A percentile compares a stretch with the other conserved stretches of the same genome.
These are phyloP conservation scores for Hyphopichia burtonii DNA, from an alignment of 1,139 yeast species.

Conservation along the genomic window DNA sequence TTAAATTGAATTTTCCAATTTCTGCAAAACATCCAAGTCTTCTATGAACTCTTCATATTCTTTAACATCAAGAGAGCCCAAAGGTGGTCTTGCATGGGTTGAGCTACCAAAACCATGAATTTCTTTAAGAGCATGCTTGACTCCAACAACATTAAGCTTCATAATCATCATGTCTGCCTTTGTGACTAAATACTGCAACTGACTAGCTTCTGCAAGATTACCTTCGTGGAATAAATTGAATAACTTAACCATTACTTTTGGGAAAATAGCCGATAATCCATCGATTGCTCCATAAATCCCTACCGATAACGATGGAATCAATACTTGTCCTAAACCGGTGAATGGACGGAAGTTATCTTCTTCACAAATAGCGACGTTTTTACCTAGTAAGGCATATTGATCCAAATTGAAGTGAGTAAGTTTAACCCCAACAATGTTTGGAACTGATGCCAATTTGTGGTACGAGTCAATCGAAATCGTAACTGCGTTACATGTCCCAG, in stretches of 20 bases:
- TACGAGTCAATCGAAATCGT: conserved; percentile 36
- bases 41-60: conserved; percentile 9
- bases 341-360: conserved; percentile 35
- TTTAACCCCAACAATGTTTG: conserved; percentile 41
- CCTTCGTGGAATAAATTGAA: conserved; percentile 25
- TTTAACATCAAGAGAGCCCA: conserved; percentile 12
- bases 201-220: conserved; percentile 35
- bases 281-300: conserved; percentile 48
- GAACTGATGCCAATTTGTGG: conserved; percentile 28
- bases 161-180: conserved; percentile 42
- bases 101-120: conserved; percentile 16
- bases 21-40: conserved; percentile 1
- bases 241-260: conserved; percentile 38
- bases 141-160: conserved; percentile 43
- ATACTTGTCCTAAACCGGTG: conserved; percentile 49
- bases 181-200: conserved; percentile 37
- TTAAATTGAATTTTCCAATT: not conserved
- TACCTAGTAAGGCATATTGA: conserved; percentile 33
- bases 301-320: conserved; percentile 42
- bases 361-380: conserved; percentile 27
- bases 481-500: conserved; percentile 37
- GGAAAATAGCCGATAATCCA: conserved; percentile 44
- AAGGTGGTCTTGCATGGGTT: conserved; percentile 19
- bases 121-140: conserved; percentile 22
- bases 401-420: conserved; percentile 41